Percentiles rank a stretch among this genome's conserved stretches.
phyloP scores from a whole-genome alignment of 371 early-diverging fungal genomes.

The Mortierella sp. region DNA sequence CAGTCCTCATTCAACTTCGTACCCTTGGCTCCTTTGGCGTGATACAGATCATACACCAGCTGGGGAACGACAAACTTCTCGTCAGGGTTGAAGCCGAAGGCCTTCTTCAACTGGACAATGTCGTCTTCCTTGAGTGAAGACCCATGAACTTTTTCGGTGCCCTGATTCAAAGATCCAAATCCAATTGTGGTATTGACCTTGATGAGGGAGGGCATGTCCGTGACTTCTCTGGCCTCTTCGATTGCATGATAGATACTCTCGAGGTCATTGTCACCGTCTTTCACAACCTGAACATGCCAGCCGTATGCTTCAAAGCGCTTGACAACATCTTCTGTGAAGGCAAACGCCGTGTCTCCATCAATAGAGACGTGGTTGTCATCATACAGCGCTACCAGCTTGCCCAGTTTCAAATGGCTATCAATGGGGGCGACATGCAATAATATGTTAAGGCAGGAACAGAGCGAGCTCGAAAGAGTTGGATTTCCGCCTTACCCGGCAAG shows the following conservation, averaged over 20 bases:
- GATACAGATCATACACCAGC: slow-evolving; percentile 74
- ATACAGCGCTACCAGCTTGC: slow-evolving; percentile 96
- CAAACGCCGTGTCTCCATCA: slow-evolving; percentile 91
- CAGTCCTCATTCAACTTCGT: slow-evolving; percentile 75
- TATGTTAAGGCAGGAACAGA: background rate
- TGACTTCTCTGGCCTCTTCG: slow-evolving; percentile 83
- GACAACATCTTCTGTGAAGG: slow-evolving; percentile 95
- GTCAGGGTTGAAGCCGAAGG: slow-evolving; percentile 86
- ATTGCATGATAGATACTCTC: slow-evolving; percentile 79
- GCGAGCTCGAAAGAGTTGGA: background rate
- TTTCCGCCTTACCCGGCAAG: slow-evolving; percentile 87
- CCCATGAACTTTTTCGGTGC: slow-evolving; percentile 93
- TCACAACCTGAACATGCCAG: slow-evolving; percentile 89
- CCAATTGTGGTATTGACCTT: slow-evolving; percentile 88
- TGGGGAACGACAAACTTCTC: slow-evolving; percentile 79
- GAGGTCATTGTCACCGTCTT: slow-evolving; percentile 88
- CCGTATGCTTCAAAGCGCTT: slow-evolving; percentile 94
- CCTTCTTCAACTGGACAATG: slow-evolving; percentile 86
- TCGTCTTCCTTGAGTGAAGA: slow-evolving; percentile 92
- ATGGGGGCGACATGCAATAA: background rate
- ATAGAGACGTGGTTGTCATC: slow-evolving; percentile 98
- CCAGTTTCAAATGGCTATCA: slow-evolving; percentile 91
- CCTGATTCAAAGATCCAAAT: slow-evolving; percentile 89
- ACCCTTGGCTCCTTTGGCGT: slow-evolving; percentile 67
- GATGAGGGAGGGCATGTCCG: slow-evolving; percentile 91